A percentile compares a stretch with the other conserved stretches of the same genome.
These are phyloP conservation scores for Xerophyta viscosa DNA, from an alignment of 106 monocot species.

Conservation along the genomic window DNA sequence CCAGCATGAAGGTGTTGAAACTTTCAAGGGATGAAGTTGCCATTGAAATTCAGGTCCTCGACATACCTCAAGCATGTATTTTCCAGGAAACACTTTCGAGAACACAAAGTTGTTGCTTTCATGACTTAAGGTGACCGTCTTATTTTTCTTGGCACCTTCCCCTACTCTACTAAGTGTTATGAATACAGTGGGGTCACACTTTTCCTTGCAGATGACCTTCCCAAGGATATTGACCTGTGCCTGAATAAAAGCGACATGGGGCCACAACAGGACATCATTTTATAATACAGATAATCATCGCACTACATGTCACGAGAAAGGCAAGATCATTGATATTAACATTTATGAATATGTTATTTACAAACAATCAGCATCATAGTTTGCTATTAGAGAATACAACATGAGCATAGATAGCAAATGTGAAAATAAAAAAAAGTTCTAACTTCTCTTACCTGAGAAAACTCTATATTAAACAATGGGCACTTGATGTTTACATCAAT, in stretches of 20 bases:
- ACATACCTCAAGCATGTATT: constrained; percentile 72
- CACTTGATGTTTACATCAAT: constrained; percentile 68
- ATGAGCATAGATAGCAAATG: too few species aligned
- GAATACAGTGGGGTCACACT: constrained; percentile 42
- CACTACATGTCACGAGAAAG: too few species aligned
- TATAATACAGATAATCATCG: too few species aligned
- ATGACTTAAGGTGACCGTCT: constrained; percentile 40
- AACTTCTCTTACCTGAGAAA: constrained; percentile 54
- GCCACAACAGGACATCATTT: too few species aligned
- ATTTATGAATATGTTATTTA: too few species aligned
- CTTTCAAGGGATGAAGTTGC: background rate
- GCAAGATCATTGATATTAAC: too few species aligned
- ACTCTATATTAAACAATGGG: constrained; percentile 71
- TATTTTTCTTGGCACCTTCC: constrained; percentile 37
- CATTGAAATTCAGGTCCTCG: background rate
- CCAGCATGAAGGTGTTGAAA: background rate
- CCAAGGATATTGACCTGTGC: constrained; percentile 78
- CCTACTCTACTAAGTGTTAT: constrained; percentile 45
- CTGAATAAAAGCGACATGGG: constrained; percentile 30
- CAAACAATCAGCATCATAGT: too few species aligned
- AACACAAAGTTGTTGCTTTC: constrained; percentile 59
- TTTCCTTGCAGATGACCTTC: constrained; percentile 70
- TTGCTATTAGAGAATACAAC: too few species aligned
- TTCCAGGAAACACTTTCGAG: constrained; percentile 81
- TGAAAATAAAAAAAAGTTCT: too few species aligned